phyloP scores from a whole-genome alignment of 495 filamentous ascomycete species.

The Aspergillus homomorphus region DNA sequence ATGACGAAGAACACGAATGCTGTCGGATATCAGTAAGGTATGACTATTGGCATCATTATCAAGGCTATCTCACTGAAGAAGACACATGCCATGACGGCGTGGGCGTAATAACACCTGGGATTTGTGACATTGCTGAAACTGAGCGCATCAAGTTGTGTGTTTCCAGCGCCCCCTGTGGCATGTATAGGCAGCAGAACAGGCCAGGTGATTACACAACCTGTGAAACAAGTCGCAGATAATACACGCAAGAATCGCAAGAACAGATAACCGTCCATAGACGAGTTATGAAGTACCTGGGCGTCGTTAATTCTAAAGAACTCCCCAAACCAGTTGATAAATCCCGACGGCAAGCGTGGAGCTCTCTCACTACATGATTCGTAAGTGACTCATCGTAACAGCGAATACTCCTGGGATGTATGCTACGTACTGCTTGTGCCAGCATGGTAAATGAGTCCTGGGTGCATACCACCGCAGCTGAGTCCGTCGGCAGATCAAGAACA shows the following conservation, averaged over 20 bases:
- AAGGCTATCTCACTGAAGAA: constrained; percentile 50
- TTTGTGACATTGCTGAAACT: constrained; percentile 65
- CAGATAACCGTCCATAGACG: constrained; percentile 76
- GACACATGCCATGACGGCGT: constrained; percentile 52
- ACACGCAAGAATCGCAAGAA: constrained; percentile 77
- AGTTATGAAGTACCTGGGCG: constrained; percentile 58
- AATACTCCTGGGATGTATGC: not conserved
- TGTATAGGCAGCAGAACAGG: constrained; percentile 79
- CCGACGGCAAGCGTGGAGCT: constrained; percentile 41
- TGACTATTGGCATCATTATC: no score
- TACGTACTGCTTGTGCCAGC: constrained; percentile 59
- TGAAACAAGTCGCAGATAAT: constrained; percentile 65
- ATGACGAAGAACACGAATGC: constrained; percentile 65
- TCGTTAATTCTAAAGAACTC: constrained; percentile 61
- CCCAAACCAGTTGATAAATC: constrained; percentile 60
- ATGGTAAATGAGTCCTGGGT: constrained; percentile 77
- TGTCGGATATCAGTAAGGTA: constrained; percentile 24
- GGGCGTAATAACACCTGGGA: constrained; percentile 56
- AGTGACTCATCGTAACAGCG: not conserved
- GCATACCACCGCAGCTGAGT: constrained; percentile 75
- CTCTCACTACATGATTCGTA: constrained; percentile 24
- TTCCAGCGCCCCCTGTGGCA: constrained; percentile 61
- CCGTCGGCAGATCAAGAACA: constrained; percentile 73
- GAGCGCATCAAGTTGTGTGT: constrained; percentile 58
- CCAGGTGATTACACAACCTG: constrained; percentile 75